Conservation (phyloP, 2,329 filamentous ascomycete genomes). For the Whalleya microplaca region DNA sequence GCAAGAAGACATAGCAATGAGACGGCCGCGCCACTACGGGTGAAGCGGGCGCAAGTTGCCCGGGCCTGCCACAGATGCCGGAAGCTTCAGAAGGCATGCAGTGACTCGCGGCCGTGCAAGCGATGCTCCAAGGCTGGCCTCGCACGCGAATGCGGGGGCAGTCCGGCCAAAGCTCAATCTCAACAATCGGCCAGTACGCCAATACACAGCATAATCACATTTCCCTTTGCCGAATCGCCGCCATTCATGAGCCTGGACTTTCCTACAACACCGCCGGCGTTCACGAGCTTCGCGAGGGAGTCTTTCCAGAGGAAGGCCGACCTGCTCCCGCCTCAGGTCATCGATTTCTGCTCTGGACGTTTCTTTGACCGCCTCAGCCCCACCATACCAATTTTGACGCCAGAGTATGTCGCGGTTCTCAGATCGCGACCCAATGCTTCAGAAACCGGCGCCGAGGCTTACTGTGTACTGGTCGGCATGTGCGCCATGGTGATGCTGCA, state of each 20-base stretch:
- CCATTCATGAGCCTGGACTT: slow-evolving; percentile 21
- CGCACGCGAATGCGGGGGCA: slow-evolving; percentile 40
- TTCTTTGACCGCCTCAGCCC: slow-evolving; percentile 46
- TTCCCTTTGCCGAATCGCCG: too few species aligned
- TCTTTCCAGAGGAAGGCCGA: slow-evolving; percentile 38
- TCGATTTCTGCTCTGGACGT: slow-evolving; percentile 44
- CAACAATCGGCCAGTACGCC: too few species aligned
- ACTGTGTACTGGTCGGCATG: slow-evolving; percentile 43
- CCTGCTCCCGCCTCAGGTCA: slow-evolving; percentile 38
- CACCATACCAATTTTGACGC: slow-evolving; percentile 48
- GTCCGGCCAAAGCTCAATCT: too few species aligned
- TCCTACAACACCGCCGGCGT: slow-evolving; percentile 26
- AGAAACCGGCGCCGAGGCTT: too few species aligned
- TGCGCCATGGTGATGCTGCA: slow-evolving; percentile 48
- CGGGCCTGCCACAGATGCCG: slow-evolving; percentile 49
- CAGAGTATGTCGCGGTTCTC: slow-evolving; percentile 42
- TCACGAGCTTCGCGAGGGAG: slow-evolving; percentile 29
- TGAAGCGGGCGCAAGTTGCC: slow-evolving; percentile 47
- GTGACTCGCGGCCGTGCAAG: slow-evolving; percentile 48
- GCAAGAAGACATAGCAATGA: slow-evolving; percentile 1
- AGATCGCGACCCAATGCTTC: too few species aligned
- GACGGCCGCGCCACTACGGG: slow-evolving; percentile 11
- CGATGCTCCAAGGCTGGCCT: slow-evolving; percentile 48
- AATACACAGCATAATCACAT: too few species aligned
- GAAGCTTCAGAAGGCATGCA: slow-evolving; percentile 47